Conservation (phyloP, 768 basidiomycete genomes). For the Boletus tylopilopsis region DNA sequence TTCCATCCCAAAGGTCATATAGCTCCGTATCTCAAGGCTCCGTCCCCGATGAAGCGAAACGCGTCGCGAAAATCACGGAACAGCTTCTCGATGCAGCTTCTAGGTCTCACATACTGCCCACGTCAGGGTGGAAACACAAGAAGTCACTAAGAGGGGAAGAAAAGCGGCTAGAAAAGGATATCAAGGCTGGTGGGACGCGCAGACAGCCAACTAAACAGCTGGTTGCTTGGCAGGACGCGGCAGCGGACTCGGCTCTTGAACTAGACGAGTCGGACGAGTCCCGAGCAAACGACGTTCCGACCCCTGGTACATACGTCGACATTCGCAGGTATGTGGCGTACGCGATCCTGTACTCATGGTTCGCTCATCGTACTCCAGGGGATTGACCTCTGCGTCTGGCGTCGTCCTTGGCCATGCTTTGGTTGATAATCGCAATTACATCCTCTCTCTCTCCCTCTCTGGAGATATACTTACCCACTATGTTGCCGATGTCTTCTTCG, state of each 20-base stretch:
- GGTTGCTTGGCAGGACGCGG: conserved; percentile 24
- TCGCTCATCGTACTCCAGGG: conserved; percentile 18
- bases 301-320: conserved; percentile 51
- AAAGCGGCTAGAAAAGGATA: conserved; percentile 31
- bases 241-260: conserved; percentile 7
- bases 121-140: conserved; percentile 36
- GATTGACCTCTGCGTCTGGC: conserved; percentile 20
- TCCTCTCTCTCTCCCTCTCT: conserved; percentile 29
- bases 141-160: conserved; percentile 37
- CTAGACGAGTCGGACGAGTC: conserved; percentile 13
- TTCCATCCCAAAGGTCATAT: background rate
- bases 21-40: background rate
- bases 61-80: conserved; percentile 22
- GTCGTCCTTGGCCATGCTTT: conserved; percentile 29
- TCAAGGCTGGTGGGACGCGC: conserved; percentile 12
- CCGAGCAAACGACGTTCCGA: conserved; percentile 17
- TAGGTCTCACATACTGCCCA: conserved; percentile 20
- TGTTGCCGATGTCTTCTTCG: conserved; percentile 54
- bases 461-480: conserved; percentile 54
- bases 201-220: conserved; percentile 26
- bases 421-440: conserved; percentile 27
- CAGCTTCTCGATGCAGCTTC: conserved; percentile 35
- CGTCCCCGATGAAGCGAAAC: conserved; percentile 3
- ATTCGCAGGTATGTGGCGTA: conserved; percentile 41
- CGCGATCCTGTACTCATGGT: background rate